Evolutionary conservation across 163 green algal genomes (phyloP).

Genomic region (Scenedesmus sp.): DNA sequence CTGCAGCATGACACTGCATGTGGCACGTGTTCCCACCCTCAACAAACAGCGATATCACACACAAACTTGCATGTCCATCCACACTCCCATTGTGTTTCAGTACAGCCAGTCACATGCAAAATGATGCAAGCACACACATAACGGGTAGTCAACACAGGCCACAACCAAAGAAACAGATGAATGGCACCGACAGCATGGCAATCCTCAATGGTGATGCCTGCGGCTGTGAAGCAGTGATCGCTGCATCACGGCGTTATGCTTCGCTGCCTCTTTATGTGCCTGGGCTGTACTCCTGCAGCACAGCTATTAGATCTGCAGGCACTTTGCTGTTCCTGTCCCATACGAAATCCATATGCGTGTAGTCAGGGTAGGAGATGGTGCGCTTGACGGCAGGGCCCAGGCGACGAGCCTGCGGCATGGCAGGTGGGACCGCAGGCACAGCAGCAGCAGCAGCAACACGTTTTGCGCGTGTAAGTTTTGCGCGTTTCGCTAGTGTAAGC

Average conservation of each 20-base stretch:
- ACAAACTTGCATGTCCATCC: too few species aligned
- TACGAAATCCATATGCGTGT: background rate
- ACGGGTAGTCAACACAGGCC: too few species aligned
- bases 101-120: too few species aligned
- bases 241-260: background rate
- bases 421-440: background rate
- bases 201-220: background rate
- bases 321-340: background rate
- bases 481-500: too few species aligned
- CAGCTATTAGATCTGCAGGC: background rate
- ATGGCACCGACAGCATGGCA: background rate
- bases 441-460: background rate
- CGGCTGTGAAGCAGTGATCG: background rate
- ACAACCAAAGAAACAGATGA: too few species aligned
- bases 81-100: too few species aligned
- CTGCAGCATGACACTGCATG: too few species aligned
- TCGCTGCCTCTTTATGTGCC: background rate
- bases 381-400: background rate
- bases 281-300: constrained; percentile 4
- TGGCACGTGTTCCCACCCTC: too few species aligned
- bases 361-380: background rate
- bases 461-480: too few species aligned
- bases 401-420: background rate
- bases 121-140: too few species aligned
- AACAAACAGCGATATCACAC: too few species aligned